These are phyloP conservation scores for Lactarius hengduanensis DNA, from an alignment of 768 basidiomycete genomes.

Conservation along the genomic window DNA sequence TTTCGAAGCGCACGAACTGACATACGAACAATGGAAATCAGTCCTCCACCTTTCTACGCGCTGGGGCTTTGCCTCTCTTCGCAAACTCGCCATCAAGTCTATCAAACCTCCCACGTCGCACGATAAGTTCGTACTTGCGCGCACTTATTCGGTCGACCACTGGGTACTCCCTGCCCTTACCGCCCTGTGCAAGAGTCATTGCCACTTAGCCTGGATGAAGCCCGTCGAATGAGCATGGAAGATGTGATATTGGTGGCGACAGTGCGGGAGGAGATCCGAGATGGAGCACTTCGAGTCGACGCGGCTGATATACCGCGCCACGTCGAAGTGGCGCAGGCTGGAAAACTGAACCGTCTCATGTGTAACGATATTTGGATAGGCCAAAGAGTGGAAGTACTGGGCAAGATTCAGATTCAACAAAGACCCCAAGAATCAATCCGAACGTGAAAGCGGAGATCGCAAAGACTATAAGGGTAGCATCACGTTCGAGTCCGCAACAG, in stretches of 20 bases:
- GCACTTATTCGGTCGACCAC: slow-evolving; percentile 5
- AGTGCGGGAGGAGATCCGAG: slow-evolving; percentile 14
- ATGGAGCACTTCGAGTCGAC: neutral
- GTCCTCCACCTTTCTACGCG: slow-evolving; percentile 18
- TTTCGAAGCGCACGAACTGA: slow-evolving; percentile 3
- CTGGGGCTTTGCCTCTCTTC: slow-evolving; percentile 23
- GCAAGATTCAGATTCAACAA: neutral
- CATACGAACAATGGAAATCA: slow-evolving; percentile 18
- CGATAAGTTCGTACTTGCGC: slow-evolving; percentile 12
- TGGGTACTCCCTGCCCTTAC: slow-evolving; percentile 9
- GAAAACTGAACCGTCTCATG: neutral
- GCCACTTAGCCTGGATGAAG: slow-evolving; percentile 8
- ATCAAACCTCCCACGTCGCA: slow-evolving; percentile 8
- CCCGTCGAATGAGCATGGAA: neutral
- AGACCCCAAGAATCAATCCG: neutral
- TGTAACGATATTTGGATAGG: neutral
- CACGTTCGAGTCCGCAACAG: neutral
- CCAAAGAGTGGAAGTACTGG: neutral
- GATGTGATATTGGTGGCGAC: neutral
- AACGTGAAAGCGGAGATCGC: neutral
- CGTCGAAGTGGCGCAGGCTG: neutral
- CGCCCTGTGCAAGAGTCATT: slow-evolving; percentile 7
- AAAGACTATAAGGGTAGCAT: neutral
- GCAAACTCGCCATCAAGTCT: slow-evolving; percentile 14
- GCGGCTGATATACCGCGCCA: neutral